Evolutionary conservation across 306 rosid genomes (phyloP).

Genomic region (Coriaria nepalensis): DNA sequence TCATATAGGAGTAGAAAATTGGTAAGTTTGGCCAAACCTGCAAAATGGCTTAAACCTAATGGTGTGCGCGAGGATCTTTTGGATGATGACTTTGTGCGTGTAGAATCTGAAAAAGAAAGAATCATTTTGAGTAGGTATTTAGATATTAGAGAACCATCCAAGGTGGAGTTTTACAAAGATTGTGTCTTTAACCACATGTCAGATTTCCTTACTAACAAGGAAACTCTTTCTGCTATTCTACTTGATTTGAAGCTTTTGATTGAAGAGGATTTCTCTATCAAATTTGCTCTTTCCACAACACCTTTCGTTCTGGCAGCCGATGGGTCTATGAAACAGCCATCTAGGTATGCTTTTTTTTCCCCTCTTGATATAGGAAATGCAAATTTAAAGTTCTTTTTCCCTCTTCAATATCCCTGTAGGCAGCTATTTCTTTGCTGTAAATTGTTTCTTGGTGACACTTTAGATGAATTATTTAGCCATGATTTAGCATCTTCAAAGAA

Average conservation of each 20-base stretch:
- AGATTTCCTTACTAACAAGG: constrained; percentile 46
- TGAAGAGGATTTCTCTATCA: constrained; percentile 54
- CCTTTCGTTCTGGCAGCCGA: constrained; percentile 77
- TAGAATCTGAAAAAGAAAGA: constrained; percentile 71
- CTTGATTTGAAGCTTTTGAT: constrained; percentile 57
- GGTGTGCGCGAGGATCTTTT: constrained; percentile 62
- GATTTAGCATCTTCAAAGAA: no score
- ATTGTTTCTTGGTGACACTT: no score
- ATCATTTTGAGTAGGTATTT: constrained; percentile 56
- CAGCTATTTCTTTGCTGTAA: no score
- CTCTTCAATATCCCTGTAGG: not conserved
- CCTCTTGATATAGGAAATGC: no score
- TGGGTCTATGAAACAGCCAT: constrained; percentile 90
- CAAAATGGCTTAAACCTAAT: constrained; percentile 74
- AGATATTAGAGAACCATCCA: constrained; percentile 61
- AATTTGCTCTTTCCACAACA: constrained; percentile 42
- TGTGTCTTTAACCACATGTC: constrained; percentile 61
- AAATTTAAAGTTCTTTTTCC: not conserved
- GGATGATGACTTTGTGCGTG: constrained; percentile 68
- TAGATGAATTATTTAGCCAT: no score
- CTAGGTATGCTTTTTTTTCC: constrained; percentile 59
- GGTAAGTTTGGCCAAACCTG: constrained; percentile 64
- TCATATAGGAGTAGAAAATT: constrained; percentile 68
- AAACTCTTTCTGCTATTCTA: constrained; percentile 49
- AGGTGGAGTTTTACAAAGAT: constrained; percentile 68